Evolutionary conservation across 306 rosid genomes (phyloP), one percentile per base, ranked within the genome.

Genomic region (Datisca glomerata): DNA sequence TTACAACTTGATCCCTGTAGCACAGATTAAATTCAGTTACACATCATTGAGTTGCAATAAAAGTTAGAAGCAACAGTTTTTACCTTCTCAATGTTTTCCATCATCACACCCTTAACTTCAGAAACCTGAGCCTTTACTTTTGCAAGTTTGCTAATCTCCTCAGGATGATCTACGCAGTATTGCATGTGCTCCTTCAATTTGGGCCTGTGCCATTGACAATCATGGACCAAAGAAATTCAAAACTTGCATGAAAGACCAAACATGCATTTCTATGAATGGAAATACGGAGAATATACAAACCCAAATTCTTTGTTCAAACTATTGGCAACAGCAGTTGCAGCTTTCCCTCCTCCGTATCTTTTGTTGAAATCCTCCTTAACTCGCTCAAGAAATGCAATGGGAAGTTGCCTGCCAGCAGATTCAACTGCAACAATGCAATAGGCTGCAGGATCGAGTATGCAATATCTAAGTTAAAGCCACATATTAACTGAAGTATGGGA

Each of bases 291-390:
- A 49, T 25, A 29, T 22, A 6, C n/a, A 16, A 38, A 52, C 57
- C 57, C 57, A 40, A 52, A 52, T 8, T 52, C 58, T 12, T 52
- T 52, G 6, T 7, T 52, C 47, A 52, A 31, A 41, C 58, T 52
- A 24, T 52, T 52, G 39, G 57, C 47, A 19, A 25, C 21, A 43
- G 60, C 43, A 42, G 41, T 34, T 29, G 34, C 12, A 14, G 60
- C 49, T 54, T 54, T 54, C 17, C 60, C 60, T 20, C 60, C 60
- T 1, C 50, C 33, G 43, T 54, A 54, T 54, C 51, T 42, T 12
- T 43, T 29, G 51, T 42, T 41, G 28, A 52, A 52, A 16, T 42
- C 43, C 4, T 54, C 50, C 35, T 54, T 41, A 25, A 43, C 17
- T 22, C 60, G 31, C 41, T 54, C 60, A 12, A 54, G 43, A 15